Conservation (phyloP, 139 green algal species). For the Helicosporidium sp. region DNA sequence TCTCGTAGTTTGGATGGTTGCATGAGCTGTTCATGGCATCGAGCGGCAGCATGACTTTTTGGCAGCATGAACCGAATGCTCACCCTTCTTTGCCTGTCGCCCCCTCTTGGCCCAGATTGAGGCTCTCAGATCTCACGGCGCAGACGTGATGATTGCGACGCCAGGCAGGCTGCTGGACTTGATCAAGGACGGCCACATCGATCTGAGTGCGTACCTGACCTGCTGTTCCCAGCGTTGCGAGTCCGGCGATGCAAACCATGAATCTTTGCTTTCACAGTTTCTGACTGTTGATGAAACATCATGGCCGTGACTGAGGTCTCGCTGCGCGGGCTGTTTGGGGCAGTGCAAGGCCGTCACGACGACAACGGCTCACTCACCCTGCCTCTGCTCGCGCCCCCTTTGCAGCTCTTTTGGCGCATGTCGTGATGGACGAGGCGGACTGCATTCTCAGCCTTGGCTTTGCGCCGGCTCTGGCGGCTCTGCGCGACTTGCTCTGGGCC, state of each 20-base stretch:
- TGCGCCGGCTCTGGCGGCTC: conserved; percentile 39
- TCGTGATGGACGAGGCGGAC: conserved; percentile 76
- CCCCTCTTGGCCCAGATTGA: too few relatives aligned
- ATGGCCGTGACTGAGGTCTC: conserved; percentile 1
- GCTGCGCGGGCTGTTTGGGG: background rate
- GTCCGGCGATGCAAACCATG: conserved; percentile 16
- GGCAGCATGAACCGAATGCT: too few relatives aligned
- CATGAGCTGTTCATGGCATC: too few relatives aligned
- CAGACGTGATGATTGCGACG: conserved; percentile 57
- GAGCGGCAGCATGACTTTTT: too few relatives aligned
- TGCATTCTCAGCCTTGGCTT: conserved; percentile 73
- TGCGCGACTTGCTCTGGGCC: conserved; percentile 25
- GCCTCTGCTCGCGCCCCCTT: background rate
- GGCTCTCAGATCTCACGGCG: conserved; percentile 12
- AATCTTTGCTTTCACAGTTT: conserved; percentile 42
- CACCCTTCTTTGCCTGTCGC: too few relatives aligned
- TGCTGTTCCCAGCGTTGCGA: too few relatives aligned
- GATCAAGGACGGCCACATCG: conserved; percentile 27
- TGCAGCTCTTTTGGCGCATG: conserved; percentile 12
- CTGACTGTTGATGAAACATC: conserved; percentile 12
- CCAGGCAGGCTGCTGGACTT: conserved; percentile 66
- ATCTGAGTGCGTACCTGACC: conserved; percentile 18
- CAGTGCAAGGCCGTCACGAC: background rate
- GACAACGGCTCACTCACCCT: conserved; percentile 4
- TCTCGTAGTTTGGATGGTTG: too few relatives aligned